Percentiles rank a stretch among this genome's conserved stretches.
Conservation (phyloP, 495 filamentous ascomycete species). For the Neurospora tetrasperma region DNA sequence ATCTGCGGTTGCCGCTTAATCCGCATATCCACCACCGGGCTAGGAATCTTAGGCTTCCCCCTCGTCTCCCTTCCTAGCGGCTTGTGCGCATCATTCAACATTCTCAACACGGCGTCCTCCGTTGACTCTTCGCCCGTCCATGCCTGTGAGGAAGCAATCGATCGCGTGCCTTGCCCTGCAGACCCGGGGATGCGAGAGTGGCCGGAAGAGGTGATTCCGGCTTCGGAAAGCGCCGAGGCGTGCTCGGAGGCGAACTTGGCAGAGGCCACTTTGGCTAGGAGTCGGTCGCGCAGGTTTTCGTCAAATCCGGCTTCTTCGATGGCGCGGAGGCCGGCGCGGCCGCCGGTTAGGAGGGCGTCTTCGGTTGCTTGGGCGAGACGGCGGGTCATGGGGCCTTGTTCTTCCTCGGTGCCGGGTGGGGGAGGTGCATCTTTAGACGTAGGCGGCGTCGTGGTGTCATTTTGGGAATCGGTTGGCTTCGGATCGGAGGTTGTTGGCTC, state of each 20-base stretch:
- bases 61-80: slow-evolving; percentile 44
- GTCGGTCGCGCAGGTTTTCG: slow-evolving; percentile 64
- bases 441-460: not conserved
- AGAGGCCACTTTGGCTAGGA: slow-evolving; percentile 64
- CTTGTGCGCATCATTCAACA: slow-evolving; percentile 78
- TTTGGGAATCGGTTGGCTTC: not conserved
- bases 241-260: slow-evolving; percentile 62
- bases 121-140: slow-evolving; percentile 73
- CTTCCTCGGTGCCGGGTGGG: not conserved
- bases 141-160: slow-evolving; percentile 56
- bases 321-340: slow-evolving; percentile 60
- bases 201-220: slow-evolving; percentile 30
- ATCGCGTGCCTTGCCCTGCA: slow-evolving; percentile 62
- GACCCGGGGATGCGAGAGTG: slow-evolving; percentile 30
- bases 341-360: slow-evolving; percentile 60
- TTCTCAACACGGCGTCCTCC: slow-evolving; percentile 70
- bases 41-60: slow-evolving; percentile 38
- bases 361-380: slow-evolving; percentile 73
- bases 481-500: not conserved
- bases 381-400: slow-evolving; percentile 57
- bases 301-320: slow-evolving; percentile 79
- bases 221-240: slow-evolving; percentile 57
- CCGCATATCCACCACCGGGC: slow-evolving; percentile 47
- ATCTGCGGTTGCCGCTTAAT: slow-evolving; percentile 33
- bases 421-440: not conserved